Percentiles rank a stretch among this genome's conserved stretches.
These are phyloP conservation scores for Umbilicaria muhlenbergii DNA, from an alignment of 495 filamentous ascomycete species.

Conservation along the genomic window DNA sequence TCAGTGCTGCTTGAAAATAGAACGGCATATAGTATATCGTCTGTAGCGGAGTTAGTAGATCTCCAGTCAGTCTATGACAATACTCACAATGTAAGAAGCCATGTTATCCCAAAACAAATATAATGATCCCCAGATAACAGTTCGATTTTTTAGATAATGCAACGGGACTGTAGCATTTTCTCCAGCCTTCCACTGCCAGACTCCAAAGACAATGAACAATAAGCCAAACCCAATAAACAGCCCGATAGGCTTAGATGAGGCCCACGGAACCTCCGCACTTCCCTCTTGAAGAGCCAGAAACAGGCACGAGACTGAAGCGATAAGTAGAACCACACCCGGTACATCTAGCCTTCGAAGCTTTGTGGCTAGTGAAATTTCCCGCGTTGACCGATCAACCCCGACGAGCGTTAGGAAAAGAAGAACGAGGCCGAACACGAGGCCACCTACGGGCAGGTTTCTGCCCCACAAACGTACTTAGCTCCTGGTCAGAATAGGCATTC, in stretches of 20 bases:
- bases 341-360: constrained; percentile 2
- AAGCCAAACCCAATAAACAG: constrained; percentile 22
- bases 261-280: constrained; percentile 23
- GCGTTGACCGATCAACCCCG: too few species aligned
- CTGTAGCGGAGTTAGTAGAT: background rate
- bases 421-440: too few species aligned
- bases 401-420: too few species aligned
- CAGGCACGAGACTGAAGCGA: constrained; percentile 34
- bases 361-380: too few species aligned
- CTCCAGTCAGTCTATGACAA: background rate
- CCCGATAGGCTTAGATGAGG: constrained; percentile 18
- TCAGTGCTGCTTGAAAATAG: constrained; percentile 40
- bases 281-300: constrained; percentile 30
- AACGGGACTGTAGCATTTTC: constrained; percentile 15
- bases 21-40: constrained; percentile 38
- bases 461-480: too few species aligned
- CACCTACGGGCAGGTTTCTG: too few species aligned
- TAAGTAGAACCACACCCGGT: constrained; percentile 32
- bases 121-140: constrained; percentile 27
- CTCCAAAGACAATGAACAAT: constrained; percentile 10
- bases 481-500: background rate
- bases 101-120: constrained; percentile 20
- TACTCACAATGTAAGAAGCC: background rate
- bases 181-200: constrained; percentile 12
- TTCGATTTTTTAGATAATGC: constrained; percentile 13